Percentiles rank a stretch among this genome's conserved stretches.
These are phyloP conservation scores for Staphylotrichum longicolle DNA, from an alignment of 495 filamentous ascomycete species.

Conservation along the genomic window DNA sequence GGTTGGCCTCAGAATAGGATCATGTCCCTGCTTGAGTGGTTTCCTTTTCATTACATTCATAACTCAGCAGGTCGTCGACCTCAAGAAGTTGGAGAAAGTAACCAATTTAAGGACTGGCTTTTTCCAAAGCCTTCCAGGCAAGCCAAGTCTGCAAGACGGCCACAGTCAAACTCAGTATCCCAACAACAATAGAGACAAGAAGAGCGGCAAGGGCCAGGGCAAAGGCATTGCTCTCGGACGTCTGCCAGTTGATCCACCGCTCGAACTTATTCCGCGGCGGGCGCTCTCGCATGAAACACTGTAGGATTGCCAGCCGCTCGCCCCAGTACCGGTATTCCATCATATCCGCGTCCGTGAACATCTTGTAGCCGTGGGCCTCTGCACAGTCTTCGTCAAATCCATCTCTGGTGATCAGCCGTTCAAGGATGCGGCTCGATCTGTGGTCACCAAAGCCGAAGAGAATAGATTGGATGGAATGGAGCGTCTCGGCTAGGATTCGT, in stretches of 20 bases:
- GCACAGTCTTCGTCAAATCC: slow-evolving; percentile 7
- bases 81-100: too few relatives aligned
- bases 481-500: background rate
- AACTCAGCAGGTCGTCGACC: too few relatives aligned
- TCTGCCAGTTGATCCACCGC: slow-evolving; percentile 15
- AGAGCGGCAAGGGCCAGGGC: slow-evolving; percentile 5
- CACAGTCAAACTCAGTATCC: slow-evolving; percentile 10
- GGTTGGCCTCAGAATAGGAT: too few relatives aligned
- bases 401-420: slow-evolving; percentile 3
- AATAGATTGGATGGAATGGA: slow-evolving; percentile 5
- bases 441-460: slow-evolving; percentile 7
- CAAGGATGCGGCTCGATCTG: background rate
- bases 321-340: slow-evolving; percentile 7
- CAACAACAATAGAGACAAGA: slow-evolving; percentile 8
- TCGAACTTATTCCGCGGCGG: slow-evolving; percentile 12
- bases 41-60: too few relatives aligned
- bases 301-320: slow-evolving; percentile 1
- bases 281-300: slow-evolving; percentile 1
- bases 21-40: too few relatives aligned
- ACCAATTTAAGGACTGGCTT: background rate
- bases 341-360: background rate
- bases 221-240: slow-evolving; percentile 11
- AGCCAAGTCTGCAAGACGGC: slow-evolving; percentile 7
- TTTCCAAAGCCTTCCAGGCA: slow-evolving; percentile 16
- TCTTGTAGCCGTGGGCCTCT: slow-evolving; percentile 2